phyloP scores from a whole-genome alignment of 225 moss, liverwort and hornwort genomes.

The Physcomitrium patens region DNA sequence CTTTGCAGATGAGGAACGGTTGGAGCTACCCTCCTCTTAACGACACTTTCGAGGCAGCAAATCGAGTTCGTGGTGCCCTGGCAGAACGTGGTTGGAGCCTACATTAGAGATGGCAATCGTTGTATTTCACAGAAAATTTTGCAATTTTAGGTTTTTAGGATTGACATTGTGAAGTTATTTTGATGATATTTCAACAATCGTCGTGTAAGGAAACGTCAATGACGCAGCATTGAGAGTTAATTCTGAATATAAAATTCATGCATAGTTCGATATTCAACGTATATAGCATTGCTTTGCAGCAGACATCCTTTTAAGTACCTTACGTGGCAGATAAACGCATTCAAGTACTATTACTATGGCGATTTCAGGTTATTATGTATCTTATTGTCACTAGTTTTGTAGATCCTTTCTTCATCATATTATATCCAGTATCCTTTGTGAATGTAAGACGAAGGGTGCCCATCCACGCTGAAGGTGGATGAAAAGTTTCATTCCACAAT shows the following conservation, averaged over 20 bases:
- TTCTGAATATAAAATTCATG: no score
- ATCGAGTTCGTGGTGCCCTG: slow-evolving; percentile 74
- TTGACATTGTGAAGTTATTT: slow-evolving; percentile 11
- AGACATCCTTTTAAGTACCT: slow-evolving; percentile 14
- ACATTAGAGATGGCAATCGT: slow-evolving; percentile 39
- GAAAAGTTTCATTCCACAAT: slow-evolving; percentile 7
- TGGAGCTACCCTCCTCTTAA: slow-evolving; percentile 99
- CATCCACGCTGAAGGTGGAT: slow-evolving; percentile 16
- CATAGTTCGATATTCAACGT: no score
- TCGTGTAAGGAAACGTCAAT: background rate
- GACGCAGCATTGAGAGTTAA: no score
- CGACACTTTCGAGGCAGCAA: slow-evolving; percentile 84
- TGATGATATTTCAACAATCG: slow-evolving; percentile 7
- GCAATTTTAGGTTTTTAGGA: slow-evolving; percentile 22
- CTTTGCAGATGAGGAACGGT: slow-evolving; percentile 91
- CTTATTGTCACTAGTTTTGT: background rate
- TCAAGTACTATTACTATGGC: background rate
- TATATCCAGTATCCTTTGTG: slow-evolving; percentile 10
- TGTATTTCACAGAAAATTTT: slow-evolving; percentile 27
- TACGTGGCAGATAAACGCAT: background rate
- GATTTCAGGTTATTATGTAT: slow-evolving; percentile 10
- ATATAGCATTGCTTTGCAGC: background rate
- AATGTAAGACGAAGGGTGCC: slow-evolving; percentile 26
- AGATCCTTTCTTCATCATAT: slow-evolving; percentile 21
- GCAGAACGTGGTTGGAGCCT: slow-evolving; percentile 97